Conservation (phyloP, 2,329 filamentous ascomycete species). For the Nemania sp. region DNA sequence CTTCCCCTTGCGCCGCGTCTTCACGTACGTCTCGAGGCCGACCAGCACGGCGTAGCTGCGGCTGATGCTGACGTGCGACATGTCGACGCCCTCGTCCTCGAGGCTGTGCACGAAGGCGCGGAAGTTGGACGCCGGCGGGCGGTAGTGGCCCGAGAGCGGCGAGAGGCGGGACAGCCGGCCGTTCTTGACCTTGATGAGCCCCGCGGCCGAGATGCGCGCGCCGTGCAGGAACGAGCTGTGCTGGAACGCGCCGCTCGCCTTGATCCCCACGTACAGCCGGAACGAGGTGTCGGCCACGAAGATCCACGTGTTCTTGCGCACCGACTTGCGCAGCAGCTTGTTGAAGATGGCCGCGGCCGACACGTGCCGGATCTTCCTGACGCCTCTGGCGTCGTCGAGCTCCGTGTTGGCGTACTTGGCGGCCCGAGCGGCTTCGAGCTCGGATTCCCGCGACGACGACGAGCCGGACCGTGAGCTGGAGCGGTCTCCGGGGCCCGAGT, state of each 20-base stretch:
- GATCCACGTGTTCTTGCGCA: constrained; percentile 90
- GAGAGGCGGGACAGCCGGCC: constrained; percentile 76
- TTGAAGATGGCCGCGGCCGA: constrained; percentile 76
- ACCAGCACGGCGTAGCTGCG: constrained; percentile 82
- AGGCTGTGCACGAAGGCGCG: constrained; percentile 77
- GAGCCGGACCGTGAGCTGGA: not conserved
- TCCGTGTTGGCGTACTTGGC: constrained; percentile 69
- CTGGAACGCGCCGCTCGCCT: constrained; percentile 85
- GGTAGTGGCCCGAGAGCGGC: constrained; percentile 78
- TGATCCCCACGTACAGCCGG: constrained; percentile 87
- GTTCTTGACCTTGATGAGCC: constrained; percentile 82
- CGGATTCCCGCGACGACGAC: constrained; percentile 47
- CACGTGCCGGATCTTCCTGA: constrained; percentile 62
- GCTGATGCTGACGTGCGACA: constrained; percentile 76
- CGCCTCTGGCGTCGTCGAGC: constrained; percentile 63
- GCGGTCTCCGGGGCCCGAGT: constrained; percentile 10
- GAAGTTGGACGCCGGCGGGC: constrained; percentile 82
- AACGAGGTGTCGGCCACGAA: constrained; percentile 88
- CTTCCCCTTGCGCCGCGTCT: constrained; percentile 69
- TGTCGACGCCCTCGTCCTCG: constrained; percentile 75
- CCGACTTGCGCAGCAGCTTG: constrained; percentile 75
- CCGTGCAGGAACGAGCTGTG: constrained; percentile 90
- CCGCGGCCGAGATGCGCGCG: constrained; percentile 78
- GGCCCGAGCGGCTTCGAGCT: constrained; percentile 62
- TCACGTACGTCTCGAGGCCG: constrained; percentile 79